Percentiles rank a stretch among this genome's conserved stretches.
Conservation (phyloP, 192 early-diverging fungal species). For the Entomortierella lignicola region DNA sequence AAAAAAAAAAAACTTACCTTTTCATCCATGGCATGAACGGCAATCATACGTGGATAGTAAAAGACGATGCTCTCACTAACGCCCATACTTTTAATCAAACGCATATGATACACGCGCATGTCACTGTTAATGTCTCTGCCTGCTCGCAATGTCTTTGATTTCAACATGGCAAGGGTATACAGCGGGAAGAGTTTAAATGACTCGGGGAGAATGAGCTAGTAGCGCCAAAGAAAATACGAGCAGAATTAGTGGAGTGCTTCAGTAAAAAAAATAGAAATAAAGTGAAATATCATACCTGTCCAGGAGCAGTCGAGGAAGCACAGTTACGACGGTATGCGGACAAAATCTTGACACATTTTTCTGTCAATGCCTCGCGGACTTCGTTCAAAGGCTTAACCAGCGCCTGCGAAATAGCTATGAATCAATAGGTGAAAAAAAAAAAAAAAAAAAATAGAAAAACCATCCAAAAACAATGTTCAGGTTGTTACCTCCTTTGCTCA, state of each 20-base stretch:
- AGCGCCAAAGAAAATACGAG: neutral
- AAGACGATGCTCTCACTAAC: slow-evolving; percentile 78
- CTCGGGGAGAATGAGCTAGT: slow-evolving; percentile 94
- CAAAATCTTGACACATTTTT: slow-evolving; percentile 90
- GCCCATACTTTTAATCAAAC: slow-evolving; percentile 79
- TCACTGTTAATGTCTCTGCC: slow-evolving; percentile 81
- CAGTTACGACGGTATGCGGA: slow-evolving; percentile 92
- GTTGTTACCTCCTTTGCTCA: slow-evolving; percentile 77
- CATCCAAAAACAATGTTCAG: neutral
- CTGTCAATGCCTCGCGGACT: slow-evolving; percentile 87
- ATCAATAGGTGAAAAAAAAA: slow-evolving; percentile 2
- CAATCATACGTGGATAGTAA: slow-evolving; percentile 86
- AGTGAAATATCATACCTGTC: slow-evolving; percentile 61
- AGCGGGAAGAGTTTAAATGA: slow-evolving; percentile 95
- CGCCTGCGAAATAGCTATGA: slow-evolving; percentile 76
- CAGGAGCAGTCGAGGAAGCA: slow-evolving; percentile 86
- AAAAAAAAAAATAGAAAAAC: too few relatives aligned
- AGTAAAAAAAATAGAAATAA: neutral
- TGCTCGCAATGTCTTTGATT: slow-evolving; percentile 83
- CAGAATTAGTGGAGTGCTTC: neutral
- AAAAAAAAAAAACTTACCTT: slow-evolving; percentile 47
- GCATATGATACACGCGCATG: slow-evolving; percentile 84
- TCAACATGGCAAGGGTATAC: slow-evolving; percentile 85
- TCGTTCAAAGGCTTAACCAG: slow-evolving; percentile 73
- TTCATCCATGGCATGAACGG: slow-evolving; percentile 70